Evolutionary conservation across 2,329 filamentous ascomycete species (phyloP), one percentile per base, ranked within the genome.

Genomic region (Hymenoscyphus fraxineus): DNA sequence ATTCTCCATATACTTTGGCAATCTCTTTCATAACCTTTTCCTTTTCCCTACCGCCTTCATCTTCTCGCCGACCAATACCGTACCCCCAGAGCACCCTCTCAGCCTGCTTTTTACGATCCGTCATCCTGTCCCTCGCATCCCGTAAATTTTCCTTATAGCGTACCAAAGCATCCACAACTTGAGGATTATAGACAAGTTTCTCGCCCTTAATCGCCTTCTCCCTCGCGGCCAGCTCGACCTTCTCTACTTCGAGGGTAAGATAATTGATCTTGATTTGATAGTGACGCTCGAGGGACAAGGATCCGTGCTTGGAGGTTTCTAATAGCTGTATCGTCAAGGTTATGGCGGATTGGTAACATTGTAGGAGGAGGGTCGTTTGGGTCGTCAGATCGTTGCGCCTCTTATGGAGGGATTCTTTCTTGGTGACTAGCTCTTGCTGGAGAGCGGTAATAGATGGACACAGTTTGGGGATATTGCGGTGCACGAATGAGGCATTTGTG

Each of bases 381-480:
- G 71, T 59, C 19, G 80, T 73, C 47, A 80, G 69, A 38, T 68
- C 69, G 4, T 66, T 67, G 39, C 80, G 81, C 15, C 78, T 73
- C 7, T 66, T 71, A 0, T 73, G 66, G 1, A 77, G 73, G 62
- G 80, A 76, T 19, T 71, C 54, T 39, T 80, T 82, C 27, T 78
- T 77, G 1, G 78, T 80, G 1, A 79, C 78, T 2, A 84, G 65
- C 1, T 58, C 41, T 2, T 41, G 1, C 41, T 71, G 72, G 1
- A 85, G 78, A 2, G 76, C 64, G 3, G 74, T 67, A 19, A 81
- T 74, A 31, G 78, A 75, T 1, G 74, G 67, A 0, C 81, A 76
- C 1, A 89, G 77, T 19, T 78, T 76, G 0, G 84, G 78, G 59
- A 88, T 81, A 31, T 79, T 75, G 22, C 85, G 84, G 76, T 88